Conservation (phyloP, 805 yeast species). For the Yamadazyma olivae region DNA sequence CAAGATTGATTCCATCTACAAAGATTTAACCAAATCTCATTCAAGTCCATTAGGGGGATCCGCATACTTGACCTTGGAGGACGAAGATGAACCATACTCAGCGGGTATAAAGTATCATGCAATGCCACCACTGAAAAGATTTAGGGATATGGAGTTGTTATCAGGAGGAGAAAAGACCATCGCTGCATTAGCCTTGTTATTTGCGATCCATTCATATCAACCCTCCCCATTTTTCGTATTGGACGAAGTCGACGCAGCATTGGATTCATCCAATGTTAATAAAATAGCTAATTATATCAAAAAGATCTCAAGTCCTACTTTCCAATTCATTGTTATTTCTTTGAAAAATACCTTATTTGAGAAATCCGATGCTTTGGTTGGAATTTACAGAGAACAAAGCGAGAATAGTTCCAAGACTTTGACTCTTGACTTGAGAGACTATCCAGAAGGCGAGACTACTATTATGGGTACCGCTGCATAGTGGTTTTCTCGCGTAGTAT, state of each 20-base stretch:
- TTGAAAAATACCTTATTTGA: conserved; percentile 85
- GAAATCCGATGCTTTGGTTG: conserved; percentile 85
- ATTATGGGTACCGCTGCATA: conserved; percentile 8
- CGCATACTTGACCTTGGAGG: conserved; percentile 84
- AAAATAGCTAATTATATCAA: conserved; percentile 84
- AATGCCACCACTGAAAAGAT: conserved; percentile 94
- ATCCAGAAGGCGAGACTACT: conserved; percentile 38
- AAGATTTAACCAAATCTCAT: conserved; percentile 74
- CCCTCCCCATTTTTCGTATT: conserved; percentile 95
- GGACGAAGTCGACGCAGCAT: conserved; percentile 98
- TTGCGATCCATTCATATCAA: conserved; percentile 85
- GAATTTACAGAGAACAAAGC: conserved; percentile 81
- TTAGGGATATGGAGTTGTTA: conserved; percentile 84
- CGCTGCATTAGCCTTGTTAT: conserved; percentile 90
- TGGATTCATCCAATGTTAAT: conserved; percentile 84
- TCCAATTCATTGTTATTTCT: conserved; percentile 91
- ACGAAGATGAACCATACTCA: conserved; percentile 84
- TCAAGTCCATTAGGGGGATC: conserved; percentile 85
- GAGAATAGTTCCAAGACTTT: conserved; percentile 71
- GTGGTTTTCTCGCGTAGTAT: too few relatives aligned
- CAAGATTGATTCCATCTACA: conserved; percentile 72
- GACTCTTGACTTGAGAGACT: conserved; percentile 67
- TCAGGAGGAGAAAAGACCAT: conserved; percentile 97
- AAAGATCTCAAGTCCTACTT: conserved; percentile 67
- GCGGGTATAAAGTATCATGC: conserved; percentile 88